Base-by-base conservation (phyloP, 805 yeast species). In the Lachancea kluyveri region DNA sequence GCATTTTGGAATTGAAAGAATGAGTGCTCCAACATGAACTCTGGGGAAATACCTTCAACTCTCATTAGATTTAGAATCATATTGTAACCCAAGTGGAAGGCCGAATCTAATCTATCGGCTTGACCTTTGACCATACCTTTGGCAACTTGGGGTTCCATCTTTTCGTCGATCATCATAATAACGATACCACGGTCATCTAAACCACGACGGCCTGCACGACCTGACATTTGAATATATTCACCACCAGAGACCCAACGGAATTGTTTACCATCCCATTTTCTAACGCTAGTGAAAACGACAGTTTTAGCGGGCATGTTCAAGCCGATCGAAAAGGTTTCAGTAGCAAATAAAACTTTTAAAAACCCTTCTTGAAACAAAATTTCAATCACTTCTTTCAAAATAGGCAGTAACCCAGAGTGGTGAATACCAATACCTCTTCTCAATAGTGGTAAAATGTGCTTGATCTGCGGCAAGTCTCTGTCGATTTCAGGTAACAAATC, bases 201-300 rank as follows among this genome's bases (percentile, higher is more conserved):
- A 54, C 99, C 99, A 72, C 98, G 84, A 70, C 98, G 88, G 48
- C 99, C 99, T 14, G 99, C 99, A 62, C 99, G 79, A 45, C 99
- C 99, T 26, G 96, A 85, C 99, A 92, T 92, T 65, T 92, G 99
- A 54, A 92, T 92, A 62, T 92, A 92, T 64, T 92, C 99, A 67
- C 99, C 99, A 38, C 98, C 98, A 35, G 95, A 84, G 19, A 92
- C 96, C 98, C 98, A 92, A 62, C 99, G 78, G 69, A 90, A 87
- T 12, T 90, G 94, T 41, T 75, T 77, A 48, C 98, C 98, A 64
- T 92, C 99, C 95, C 96, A 92, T 59, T 92, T 92, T 55, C 98
- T 77, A 13, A 92, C 98, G 20, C 90, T 84, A 0, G 98, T 92
- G 60, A 92, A 92, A 3, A 92, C 98, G 26, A 92, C 99, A 0